These are phyloP conservation scores for Fusarium verrucosum DNA, from an alignment of 2,329 filamentous ascomycete genomes.

Conservation along the genomic window DNA sequence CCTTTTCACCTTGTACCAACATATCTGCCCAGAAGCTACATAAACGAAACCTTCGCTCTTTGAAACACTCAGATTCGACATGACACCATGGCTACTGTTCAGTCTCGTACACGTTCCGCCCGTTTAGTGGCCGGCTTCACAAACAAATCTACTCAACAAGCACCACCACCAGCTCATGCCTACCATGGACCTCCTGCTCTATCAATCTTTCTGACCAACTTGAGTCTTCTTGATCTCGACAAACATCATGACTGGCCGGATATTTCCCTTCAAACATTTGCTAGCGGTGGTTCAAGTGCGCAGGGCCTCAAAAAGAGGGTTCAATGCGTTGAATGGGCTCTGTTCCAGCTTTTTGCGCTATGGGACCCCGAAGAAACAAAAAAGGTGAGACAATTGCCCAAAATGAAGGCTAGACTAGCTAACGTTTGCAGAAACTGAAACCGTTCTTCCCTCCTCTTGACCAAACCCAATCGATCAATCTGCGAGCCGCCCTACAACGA, in stretches of 20 bases:
- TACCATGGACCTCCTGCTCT: slow-evolving; percentile 43
- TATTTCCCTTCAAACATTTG: slow-evolving; percentile 76
- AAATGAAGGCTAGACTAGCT: background rate
- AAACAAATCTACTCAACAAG: slow-evolving; percentile 31
- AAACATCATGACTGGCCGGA: slow-evolving; percentile 80
- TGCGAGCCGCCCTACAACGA: slow-evolving; percentile 84
- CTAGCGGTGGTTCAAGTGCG: slow-evolving; percentile 65
- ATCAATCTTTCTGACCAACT: slow-evolving; percentile 76
- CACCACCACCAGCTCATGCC: slow-evolving; percentile 1
- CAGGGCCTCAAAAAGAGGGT: slow-evolving; percentile 85
- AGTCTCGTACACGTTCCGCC: slow-evolving; percentile 43
- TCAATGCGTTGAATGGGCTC: slow-evolving; percentile 84
- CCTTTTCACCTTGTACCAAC: slow-evolving; percentile 25
- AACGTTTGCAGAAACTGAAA: slow-evolving; percentile 75
- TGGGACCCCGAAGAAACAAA: slow-evolving; percentile 82
- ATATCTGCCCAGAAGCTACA: slow-evolving; percentile 26
- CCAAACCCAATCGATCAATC: slow-evolving; percentile 88
- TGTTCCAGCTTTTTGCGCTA: slow-evolving; percentile 86
- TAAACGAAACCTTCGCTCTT: background rate
- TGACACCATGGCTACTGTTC: slow-evolving; percentile 41
- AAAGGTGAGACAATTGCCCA: slow-evolving; percentile 62
- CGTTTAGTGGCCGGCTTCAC: slow-evolving; percentile 42
- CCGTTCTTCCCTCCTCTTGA: slow-evolving; percentile 92
- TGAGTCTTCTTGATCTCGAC: slow-evolving; percentile 85
- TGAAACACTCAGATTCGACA: slow-evolving; percentile 12